Percentiles rank a stretch among this genome's conserved stretches.
Conservation (phyloP, 495 filamentous ascomycete species). For the Annulohypoxylon nitens region DNA sequence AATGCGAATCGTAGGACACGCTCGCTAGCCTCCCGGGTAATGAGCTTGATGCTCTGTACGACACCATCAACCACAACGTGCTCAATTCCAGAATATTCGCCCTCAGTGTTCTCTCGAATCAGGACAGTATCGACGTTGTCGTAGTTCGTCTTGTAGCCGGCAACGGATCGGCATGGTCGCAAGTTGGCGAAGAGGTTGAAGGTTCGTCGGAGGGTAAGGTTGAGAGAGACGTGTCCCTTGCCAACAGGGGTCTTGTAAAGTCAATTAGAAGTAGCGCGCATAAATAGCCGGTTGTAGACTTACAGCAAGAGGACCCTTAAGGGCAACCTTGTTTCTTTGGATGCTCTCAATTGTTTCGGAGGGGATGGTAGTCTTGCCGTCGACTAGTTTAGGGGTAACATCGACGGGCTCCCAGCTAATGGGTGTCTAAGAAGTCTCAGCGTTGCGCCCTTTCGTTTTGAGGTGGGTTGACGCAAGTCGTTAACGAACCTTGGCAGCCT, state of each 20-base stretch:
- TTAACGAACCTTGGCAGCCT: slow-evolving; percentile 83
- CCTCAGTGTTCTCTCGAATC: slow-evolving; percentile 99
- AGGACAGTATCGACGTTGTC: slow-evolving; percentile 97
- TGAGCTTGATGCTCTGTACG: slow-evolving; percentile 99
- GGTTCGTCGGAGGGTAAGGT: slow-evolving; percentile 96
- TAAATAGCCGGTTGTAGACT: slow-evolving; percentile 50
- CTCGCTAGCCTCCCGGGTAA: slow-evolving; percentile 93
- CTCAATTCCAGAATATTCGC: slow-evolving; percentile 99
- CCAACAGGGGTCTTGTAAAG: slow-evolving; percentile 86
- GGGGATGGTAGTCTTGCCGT: slow-evolving; percentile 92
- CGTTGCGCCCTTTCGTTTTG: slow-evolving; percentile 38
- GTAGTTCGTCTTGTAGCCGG: slow-evolving; percentile 98
- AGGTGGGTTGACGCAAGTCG: not conserved
- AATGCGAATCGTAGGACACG: slow-evolving; percentile 96
- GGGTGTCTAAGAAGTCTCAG: slow-evolving; percentile 72
- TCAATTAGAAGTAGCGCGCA: slow-evolving; percentile 24
- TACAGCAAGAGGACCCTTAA: slow-evolving; percentile 98
- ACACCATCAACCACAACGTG: slow-evolving; percentile 98
- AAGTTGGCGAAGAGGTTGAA: slow-evolving; percentile 99
- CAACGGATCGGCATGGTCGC: slow-evolving; percentile 94
- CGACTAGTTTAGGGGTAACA: slow-evolving; percentile 90
- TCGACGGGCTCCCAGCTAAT: slow-evolving; percentile 98
- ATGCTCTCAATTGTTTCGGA: slow-evolving; percentile 92
- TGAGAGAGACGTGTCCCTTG: slow-evolving; percentile 98
- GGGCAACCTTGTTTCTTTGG: slow-evolving; percentile 90